Evolutionary conservation across 164 flowering plant genomes (phyloP).

Genomic region (Vitis amurensis): DNA sequence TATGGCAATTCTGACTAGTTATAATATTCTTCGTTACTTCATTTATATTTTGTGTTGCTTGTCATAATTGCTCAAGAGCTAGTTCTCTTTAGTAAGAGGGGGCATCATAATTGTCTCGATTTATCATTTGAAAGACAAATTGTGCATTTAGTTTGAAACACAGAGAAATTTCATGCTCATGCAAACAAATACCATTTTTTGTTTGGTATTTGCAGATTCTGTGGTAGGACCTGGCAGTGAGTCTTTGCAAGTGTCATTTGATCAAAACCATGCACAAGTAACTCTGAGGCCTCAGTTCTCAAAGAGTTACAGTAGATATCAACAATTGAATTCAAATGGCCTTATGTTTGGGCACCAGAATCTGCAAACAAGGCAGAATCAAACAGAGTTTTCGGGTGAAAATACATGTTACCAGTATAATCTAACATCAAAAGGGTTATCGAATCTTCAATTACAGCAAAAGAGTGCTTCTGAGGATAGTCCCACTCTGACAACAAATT

Average conservation of each 20-base stretch:
- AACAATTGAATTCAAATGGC: conserved; percentile 6
- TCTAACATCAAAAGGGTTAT: conserved; percentile 3
- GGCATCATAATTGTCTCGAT: neutral
- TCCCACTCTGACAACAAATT: conserved; percentile 17
- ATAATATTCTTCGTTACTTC: neutral
- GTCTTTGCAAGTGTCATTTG: neutral
- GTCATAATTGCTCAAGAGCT: neutral
- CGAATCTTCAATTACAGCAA: conserved; percentile 9
- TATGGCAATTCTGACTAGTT: neutral
- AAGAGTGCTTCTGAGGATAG: conserved; percentile 21
- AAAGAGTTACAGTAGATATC: neutral
- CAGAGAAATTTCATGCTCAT: neutral
- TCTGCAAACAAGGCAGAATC: conserved; percentile 6
- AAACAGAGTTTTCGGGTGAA: conserved; percentile 2
- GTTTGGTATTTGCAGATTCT: conserved; percentile 8
- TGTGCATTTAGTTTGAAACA: conserved; percentile 5
- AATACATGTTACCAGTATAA: conserved; percentile 6
- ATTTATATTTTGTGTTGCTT: neutral
- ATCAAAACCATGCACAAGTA: conserved; percentile 1
- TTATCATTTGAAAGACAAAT: neutral
- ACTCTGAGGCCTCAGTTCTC: conserved; percentile 1
- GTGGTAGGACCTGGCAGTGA: conserved; percentile 6
- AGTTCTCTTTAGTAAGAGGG: neutral
- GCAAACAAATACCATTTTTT: neutral
- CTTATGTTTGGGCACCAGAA: conserved; percentile 9